Evolutionary conservation across 164 flowering plant species (phyloP), one percentile per base, ranked within the genome.

Genomic region (Platanus orientalis): DNA sequence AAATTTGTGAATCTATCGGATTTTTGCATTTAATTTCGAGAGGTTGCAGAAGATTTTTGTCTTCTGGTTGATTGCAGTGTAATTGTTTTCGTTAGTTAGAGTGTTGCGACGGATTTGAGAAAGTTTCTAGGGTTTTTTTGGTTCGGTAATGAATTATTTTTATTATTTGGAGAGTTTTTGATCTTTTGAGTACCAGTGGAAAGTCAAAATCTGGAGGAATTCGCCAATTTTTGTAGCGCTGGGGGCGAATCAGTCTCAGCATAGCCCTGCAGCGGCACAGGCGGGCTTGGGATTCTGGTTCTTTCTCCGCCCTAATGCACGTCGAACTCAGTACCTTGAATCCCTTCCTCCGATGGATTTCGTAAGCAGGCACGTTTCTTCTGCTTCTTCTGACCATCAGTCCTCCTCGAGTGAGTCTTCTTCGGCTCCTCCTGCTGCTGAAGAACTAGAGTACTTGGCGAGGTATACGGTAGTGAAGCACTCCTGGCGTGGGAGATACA

Each of bases 231-330:
- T 52, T 64, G 75, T 64, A 80, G 83, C 81, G 44, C 99, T 95
- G 99, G 99, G 99, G 89, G 98, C 97, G 76, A 90, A 88, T 88
- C 99, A 95, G 94, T 92, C 96, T 17, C 83, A 73, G 69, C 82
- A 75, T 59, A 69, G 81, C 75, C 84, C 88, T 68, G 80, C 81
- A 66, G 68, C 80, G 78, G 76, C 79, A 47, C 73, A 69, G 26
- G 62, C 80, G 73, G 86, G 89, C 75, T 71, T 71, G 71, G 80
- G 79, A 66, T 66, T 81, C 77, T 83, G 85, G 83, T 79, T 73
- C 67, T 60, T 86, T 53, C 71, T 85, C 48, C 86, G 89, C 61
- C 76, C 80, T 62, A 73, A 80, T 77, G 88, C 79, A 12, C 94
- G 87, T 59, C 76, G 67, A 13, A 59, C 75, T 72, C 88, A 68